Evolutionary conservation across 2,329 filamentous ascomycete species (phyloP).

Genomic region (Venturia pyrina): DNA sequence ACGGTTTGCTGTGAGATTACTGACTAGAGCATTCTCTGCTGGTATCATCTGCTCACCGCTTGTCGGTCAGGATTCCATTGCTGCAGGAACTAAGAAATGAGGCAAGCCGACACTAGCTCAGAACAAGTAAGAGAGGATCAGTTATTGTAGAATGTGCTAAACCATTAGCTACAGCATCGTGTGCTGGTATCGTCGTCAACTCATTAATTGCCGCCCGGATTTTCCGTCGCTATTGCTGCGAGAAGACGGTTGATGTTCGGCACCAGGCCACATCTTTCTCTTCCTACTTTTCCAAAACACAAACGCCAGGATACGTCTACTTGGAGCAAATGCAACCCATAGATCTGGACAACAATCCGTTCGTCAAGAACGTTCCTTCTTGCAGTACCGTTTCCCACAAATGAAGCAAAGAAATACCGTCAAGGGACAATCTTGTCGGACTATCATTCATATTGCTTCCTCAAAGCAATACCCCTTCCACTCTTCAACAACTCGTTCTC

Average conservation of each 20-base stretch:
- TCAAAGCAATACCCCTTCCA: background rate
- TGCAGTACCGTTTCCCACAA: no score
- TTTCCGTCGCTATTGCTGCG: background rate
- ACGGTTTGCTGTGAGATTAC: no score
- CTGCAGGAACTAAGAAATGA: no score
- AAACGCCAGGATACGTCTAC: background rate
- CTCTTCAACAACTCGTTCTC: constrained; percentile 2
- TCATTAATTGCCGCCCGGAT: background rate
- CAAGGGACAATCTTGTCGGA: background rate
- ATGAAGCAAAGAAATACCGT: no score
- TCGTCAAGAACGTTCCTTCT: no score
- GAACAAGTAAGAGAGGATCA: background rate
- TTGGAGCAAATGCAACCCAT: background rate
- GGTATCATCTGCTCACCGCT: no score
- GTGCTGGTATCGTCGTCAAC: background rate
- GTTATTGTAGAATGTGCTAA: background rate
- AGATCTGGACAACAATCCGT: background rate
- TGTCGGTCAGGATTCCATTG: no score
- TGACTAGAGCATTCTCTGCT: no score
- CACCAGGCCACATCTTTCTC: background rate
- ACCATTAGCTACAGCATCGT: background rate
- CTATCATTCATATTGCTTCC: background rate
- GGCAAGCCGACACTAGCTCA: background rate
- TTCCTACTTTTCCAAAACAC: background rate
- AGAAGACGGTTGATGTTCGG: background rate